Conservation (phyloP, 2,329 filamentous ascomycete species). For the Pyricularia sp. region DNA sequence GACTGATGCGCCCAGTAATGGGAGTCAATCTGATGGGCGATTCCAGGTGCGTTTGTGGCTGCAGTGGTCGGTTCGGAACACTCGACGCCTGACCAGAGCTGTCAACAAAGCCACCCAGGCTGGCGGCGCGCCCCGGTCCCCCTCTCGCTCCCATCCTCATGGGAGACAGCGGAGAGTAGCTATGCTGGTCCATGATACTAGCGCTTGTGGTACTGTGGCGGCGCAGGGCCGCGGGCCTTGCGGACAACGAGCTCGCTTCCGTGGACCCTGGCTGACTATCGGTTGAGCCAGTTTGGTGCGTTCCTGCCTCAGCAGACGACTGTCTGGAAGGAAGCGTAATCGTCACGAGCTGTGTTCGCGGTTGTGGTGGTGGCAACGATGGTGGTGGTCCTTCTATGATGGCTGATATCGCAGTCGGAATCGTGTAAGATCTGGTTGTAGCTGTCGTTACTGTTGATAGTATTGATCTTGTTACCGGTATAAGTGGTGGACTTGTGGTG, state of each 20-base stretch:
- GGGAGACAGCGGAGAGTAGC: conserved; percentile 25
- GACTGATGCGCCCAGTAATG: conserved; percentile 7
- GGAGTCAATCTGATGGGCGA: conserved; percentile 7
- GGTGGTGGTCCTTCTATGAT: conserved; percentile 5
- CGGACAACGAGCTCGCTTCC: conserved; percentile 16
- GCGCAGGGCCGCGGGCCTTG: conserved; percentile 20
- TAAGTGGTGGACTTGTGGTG: neutral
- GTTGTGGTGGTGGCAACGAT: neutral
- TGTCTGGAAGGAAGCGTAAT: neutral
- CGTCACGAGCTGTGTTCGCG: conserved; percentile 18
- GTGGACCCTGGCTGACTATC: conserved; percentile 21
- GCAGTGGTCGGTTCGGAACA: conserved; percentile 31
- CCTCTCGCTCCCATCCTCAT: conserved; percentile 14
- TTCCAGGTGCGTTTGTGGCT: conserved; percentile 11
- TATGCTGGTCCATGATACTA: conserved; percentile 38
- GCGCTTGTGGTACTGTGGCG: conserved; percentile 35
- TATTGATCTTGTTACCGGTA: conserved; percentile 10
- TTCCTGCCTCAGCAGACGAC: neutral
- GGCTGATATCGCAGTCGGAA: conserved; percentile 13
- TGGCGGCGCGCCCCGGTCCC: neutral
- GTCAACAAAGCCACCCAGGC: neutral
- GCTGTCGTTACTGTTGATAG: conserved; percentile 20
- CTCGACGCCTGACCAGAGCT: conserved; percentile 13
- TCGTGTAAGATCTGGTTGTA: conserved; percentile 10
- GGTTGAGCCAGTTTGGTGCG: conserved; percentile 16